phyloP scores from a whole-genome alignment of 345 rosid genomes.

The Atalantia buxifolia region DNA sequence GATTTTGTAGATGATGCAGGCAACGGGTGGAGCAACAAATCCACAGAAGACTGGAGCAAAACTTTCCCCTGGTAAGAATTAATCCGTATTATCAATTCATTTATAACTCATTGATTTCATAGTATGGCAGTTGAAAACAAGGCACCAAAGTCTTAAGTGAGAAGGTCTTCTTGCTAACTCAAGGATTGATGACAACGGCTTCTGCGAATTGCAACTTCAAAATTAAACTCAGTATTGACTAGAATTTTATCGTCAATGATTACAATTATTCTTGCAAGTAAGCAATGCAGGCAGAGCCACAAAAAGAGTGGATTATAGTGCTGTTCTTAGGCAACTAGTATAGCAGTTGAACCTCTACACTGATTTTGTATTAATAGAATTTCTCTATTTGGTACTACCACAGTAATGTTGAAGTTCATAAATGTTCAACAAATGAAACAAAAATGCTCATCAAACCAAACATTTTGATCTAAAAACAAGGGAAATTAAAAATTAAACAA shows the following conservation, averaged over 20 bases:
- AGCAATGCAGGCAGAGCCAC: background rate
- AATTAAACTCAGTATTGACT: background rate
- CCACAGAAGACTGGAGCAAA: conserved; percentile 17
- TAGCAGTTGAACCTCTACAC: background rate
- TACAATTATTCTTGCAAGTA: background rate
- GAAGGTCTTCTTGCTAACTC: background rate
- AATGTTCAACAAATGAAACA: background rate
- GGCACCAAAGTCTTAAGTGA: background rate
- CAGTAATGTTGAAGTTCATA: background rate
- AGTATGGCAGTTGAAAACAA: background rate
- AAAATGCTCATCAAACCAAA: background rate
- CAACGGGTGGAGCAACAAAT: conserved; percentile 22
- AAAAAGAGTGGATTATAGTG: background rate
- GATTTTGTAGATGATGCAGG: background rate
- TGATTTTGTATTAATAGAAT: background rate
- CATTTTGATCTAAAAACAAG: background rate
- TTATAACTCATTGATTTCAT: background rate
- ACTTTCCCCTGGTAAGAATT: conserved; percentile 13
- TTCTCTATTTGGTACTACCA: background rate
- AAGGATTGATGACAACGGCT: background rate
- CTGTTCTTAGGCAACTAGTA: background rate
- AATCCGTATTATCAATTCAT: background rate
- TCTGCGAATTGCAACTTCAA: background rate
- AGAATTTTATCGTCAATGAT: background rate
- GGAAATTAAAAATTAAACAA: background rate